Percentiles rank a stretch among this genome's conserved stretches.
These are phyloP conservation scores for Pterulicium gracile DNA, from an alignment of 1,284 basidiomycete species.

Conservation along the genomic window DNA sequence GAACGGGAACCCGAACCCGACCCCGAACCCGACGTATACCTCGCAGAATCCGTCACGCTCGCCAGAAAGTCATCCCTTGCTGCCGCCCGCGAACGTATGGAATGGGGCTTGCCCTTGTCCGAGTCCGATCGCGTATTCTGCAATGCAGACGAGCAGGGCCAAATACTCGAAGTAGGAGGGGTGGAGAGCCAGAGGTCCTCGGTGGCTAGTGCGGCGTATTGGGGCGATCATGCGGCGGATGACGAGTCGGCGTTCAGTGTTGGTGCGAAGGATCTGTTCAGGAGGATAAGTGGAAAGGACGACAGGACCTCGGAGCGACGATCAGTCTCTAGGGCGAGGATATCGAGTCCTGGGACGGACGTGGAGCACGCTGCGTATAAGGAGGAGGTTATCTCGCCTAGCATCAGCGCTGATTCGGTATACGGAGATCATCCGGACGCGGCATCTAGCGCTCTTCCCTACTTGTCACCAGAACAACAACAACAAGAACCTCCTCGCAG, in stretches of 20 bases:
- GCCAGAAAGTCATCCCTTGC: neutral
- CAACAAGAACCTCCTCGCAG: too few species aligned
- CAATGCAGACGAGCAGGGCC: neutral
- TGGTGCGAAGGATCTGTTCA: neutral
- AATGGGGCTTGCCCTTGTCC: neutral
- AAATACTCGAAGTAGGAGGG: neutral
- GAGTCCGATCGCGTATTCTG: neutral
- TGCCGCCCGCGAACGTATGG: neutral
- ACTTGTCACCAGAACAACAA: too few species aligned
- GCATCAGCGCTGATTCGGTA: conserved; percentile 9
- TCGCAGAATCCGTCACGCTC: neutral
- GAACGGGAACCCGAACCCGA: neutral
- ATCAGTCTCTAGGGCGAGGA: too few species aligned
- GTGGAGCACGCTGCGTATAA: neutral
- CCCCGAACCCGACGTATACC: neutral
- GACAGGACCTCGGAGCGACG: too few species aligned
- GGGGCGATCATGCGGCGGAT: neutral
- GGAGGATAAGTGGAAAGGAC: neutral
- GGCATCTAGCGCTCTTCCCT: conserved; percentile 17
- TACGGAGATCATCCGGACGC: conserved; percentile 15
- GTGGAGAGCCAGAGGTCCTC: neutral
- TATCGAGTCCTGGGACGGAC: too few species aligned
- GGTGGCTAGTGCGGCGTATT: neutral
- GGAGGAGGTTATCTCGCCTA: conserved; percentile 2
- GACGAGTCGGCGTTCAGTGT: neutral